A percentile compares a stretch with the other conserved stretches of the same genome.
Conservation (phyloP, 1,139 yeast genomes). For the Saccharomycopsis hybrid region DNA sequence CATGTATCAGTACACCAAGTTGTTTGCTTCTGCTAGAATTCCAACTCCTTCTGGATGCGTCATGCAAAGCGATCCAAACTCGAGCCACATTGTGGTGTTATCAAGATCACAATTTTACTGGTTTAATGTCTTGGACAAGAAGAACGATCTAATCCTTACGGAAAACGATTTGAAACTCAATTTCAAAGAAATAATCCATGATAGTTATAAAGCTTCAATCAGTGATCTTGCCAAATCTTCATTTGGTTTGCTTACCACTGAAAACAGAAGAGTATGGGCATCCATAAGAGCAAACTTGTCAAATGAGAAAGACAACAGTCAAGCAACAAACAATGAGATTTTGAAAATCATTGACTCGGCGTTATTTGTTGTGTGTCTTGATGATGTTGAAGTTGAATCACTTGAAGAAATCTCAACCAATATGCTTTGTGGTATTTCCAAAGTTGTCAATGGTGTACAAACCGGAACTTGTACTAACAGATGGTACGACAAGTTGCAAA, state of each 20-base stretch:
- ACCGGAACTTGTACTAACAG: conserved; percentile 91
- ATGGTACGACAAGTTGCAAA: conserved; percentile 90
- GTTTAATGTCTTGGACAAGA: conserved; percentile 80
- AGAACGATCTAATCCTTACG: conserved; percentile 60
- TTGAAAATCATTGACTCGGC: conserved; percentile 73
- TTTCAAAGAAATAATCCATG: conserved; percentile 71
- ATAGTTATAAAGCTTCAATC: conserved; percentile 54
- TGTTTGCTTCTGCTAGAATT: conserved; percentile 81
- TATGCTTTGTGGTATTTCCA: conserved; percentile 80
- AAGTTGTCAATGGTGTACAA: conserved; percentile 75
- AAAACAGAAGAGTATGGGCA: conserved; percentile 83
- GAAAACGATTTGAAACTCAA: conserved; percentile 73
- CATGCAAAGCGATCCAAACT: conserved; percentile 72
- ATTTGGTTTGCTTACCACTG: conserved; percentile 85
- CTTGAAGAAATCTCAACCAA: conserved; percentile 68
- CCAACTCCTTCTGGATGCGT: conserved; percentile 78
- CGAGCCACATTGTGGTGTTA: conserved; percentile 78
- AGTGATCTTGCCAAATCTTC: conserved; percentile 73
- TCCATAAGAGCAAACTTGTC: conserved; percentile 46
- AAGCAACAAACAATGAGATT: conserved; percentile 62
- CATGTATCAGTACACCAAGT: conserved; percentile 83
- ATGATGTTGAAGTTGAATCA: conserved; percentile 63
- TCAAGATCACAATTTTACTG: conserved; percentile 87
- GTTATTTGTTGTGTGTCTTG: conserved; percentile 73
- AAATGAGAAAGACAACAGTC: conserved; percentile 34